These are phyloP conservation scores for Pythium phragmiticola DNA, from an alignment of 352 stramenopile genomes.

Conservation along the genomic window DNA sequence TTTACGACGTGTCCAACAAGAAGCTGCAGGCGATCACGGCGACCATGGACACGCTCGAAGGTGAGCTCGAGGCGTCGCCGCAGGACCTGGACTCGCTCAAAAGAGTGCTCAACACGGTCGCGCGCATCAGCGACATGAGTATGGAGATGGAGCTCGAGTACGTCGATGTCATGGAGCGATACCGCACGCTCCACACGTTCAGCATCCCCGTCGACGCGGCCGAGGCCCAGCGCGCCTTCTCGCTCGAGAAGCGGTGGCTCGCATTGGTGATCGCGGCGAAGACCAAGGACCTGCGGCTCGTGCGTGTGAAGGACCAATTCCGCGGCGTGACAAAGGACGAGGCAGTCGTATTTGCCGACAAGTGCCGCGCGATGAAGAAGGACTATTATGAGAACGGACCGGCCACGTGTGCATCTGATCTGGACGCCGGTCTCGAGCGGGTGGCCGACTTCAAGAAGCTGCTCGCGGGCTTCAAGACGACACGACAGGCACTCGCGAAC, in stretches of 20 bases:
- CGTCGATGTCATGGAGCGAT: conserved; percentile 91
- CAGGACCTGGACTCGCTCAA: conserved; percentile 93
- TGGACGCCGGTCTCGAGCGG: conserved; percentile 90
- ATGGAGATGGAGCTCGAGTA: conserved; percentile 96
- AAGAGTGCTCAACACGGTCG: conserved; percentile 92
- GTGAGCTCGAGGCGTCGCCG: conserved; percentile 75
- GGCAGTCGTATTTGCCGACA: conserved; percentile 82
- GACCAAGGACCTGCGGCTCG: conserved; percentile 92
- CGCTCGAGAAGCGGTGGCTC: conserved; percentile 83
- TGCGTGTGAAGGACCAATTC: conserved; percentile 95
- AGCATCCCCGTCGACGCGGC: conserved; percentile 65
- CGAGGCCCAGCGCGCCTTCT: conserved; percentile 74
- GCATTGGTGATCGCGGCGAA: conserved; percentile 79
- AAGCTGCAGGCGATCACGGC: conserved; percentile 70
- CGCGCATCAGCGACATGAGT: conserved; percentile 75
- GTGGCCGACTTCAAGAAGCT: conserved; percentile 84
- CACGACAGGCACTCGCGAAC: conserved; percentile 89
- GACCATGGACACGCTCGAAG: conserved; percentile 80
- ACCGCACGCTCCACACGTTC: conserved; percentile 85
- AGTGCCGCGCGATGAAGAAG: conserved; percentile 85
- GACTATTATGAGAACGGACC: conserved; percentile 88
- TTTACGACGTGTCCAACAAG: conserved; percentile 86
- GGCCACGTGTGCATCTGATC: conserved; percentile 71
- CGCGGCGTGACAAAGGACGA: conserved; percentile 92
- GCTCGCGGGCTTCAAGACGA: conserved; percentile 71